Evolutionary conservation across 164 flowering plant species (phyloP).

Genomic region (Santalum album): DNA sequence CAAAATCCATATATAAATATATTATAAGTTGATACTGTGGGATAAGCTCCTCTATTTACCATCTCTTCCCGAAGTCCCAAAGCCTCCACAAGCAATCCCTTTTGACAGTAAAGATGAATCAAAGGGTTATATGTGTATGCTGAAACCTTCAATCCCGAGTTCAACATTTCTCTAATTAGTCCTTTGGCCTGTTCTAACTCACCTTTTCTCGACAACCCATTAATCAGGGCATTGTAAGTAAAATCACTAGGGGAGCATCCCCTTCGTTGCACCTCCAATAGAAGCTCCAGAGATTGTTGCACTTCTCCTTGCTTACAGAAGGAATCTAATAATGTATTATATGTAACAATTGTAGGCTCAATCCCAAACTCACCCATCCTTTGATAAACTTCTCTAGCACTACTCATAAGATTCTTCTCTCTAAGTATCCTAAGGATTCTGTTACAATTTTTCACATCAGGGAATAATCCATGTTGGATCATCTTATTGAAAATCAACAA

Average conservation of each 20-base stretch:
- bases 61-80: conserved; percentile 36
- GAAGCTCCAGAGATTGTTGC: conserved; percentile 26
- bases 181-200: conserved; percentile 37
- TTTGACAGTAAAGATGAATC: conserved; percentile 42
- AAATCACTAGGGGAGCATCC: conserved; percentile 44
- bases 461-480: conserved; percentile 38
- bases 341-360: conserved; percentile 44
- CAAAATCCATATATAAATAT: conserved; percentile 43
- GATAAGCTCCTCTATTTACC: conserved; percentile 34
- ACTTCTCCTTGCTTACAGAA: conserved; percentile 48
- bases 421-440: conserved; percentile 50
- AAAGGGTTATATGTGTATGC: conserved; percentile 51
- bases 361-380: conserved; percentile 43
- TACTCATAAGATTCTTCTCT: conserved; percentile 21
- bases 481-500: conserved; percentile 44
- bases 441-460: conserved; percentile 64
- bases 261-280: conserved; percentile 44
- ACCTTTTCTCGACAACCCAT: conserved; percentile 49
- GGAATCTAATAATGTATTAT: conserved; percentile 54
- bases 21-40: conserved; percentile 47
- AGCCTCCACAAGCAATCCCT: conserved; percentile 46
- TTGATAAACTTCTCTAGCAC: conserved; percentile 39
- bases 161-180: conserved; percentile 41
- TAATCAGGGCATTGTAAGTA: conserved; percentile 57
- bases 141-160: conserved; percentile 37